phyloP scores from a whole-genome alignment of 2,329 filamentous ascomycete genomes.

The Ophiostoma sp. region DNA sequence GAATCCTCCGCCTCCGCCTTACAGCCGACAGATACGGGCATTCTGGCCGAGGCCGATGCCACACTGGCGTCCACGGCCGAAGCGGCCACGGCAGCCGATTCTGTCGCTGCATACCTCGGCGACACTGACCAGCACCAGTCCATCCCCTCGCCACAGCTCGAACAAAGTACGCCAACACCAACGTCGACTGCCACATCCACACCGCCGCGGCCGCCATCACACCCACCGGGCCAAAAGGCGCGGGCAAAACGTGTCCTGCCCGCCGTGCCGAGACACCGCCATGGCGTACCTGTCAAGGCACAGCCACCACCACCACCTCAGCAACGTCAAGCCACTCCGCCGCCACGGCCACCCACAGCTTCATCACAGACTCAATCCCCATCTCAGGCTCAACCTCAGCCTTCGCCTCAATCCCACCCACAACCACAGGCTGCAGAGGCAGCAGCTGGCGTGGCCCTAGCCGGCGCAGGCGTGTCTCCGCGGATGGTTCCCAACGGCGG shows the following conservation, averaged over 20 bases:
- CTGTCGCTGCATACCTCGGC: slow-evolving; percentile 26
- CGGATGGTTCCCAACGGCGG: neutral
- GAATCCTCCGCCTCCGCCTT: slow-evolving; percentile 34
- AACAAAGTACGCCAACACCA: neutral
- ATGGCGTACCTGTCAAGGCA: slow-evolving; percentile 42
- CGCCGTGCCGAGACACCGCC: slow-evolving; percentile 51
- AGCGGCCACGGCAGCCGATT: slow-evolving; percentile 31
- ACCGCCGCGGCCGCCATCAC: slow-evolving; percentile 1
- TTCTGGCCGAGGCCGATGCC: too few relatives aligned
- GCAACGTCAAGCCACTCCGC: slow-evolving; percentile 3
- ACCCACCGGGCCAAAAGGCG: slow-evolving; percentile 22
- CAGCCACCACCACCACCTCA: slow-evolving; percentile 17
- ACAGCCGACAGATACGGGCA: too few relatives aligned
- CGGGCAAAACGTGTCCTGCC: slow-evolving; percentile 46
- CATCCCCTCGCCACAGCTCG: neutral
- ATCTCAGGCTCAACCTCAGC: neutral
- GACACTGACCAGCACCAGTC: neutral
- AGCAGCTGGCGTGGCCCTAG: slow-evolving; percentile 17
- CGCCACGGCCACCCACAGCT: slow-evolving; percentile 11
- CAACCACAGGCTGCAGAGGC: neutral
- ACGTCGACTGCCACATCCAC: neutral
- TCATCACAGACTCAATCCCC: slow-evolving; percentile 13
- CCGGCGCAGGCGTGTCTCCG: neutral
- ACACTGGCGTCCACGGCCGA: neutral
- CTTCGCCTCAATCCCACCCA: neutral